Evolutionary conservation across 257 asterid species (phyloP).

Genomic region (Schizonepeta tenuifolia): DNA sequence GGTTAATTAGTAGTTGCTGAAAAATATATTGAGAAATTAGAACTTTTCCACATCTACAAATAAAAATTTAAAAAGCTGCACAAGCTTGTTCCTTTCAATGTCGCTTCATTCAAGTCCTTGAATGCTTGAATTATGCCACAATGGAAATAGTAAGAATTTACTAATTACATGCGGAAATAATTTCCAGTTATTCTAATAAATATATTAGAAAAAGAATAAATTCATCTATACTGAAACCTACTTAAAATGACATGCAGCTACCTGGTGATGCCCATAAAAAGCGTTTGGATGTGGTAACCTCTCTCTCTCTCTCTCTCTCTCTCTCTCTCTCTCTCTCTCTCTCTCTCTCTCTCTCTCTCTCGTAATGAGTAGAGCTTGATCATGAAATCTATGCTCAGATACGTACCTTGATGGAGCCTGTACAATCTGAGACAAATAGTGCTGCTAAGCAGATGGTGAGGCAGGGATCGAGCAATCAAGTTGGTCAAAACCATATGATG

Average conservation of each 20-base stretch:
- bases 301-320: conserved; percentile 8
- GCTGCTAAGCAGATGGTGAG: conserved; percentile 54
- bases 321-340: background rate
- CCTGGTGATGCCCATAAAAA: conserved; percentile 72
- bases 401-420: conserved; percentile 62
- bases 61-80: conserved; percentile 1
- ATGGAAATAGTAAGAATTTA: conserved; percentile 11
- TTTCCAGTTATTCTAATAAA: conserved; percentile 12
- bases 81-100: conserved; percentile 6
- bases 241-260: conserved; percentile 61
- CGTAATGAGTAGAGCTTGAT: background rate
- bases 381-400: conserved; percentile 48
- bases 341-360: background rate
- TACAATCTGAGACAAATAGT: conserved; percentile 53
- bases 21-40: background rate
- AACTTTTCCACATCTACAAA: background rate
- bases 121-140: conserved; percentile 4
- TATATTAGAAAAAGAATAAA: background rate
- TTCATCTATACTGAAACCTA: conserved; percentile 26
- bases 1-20: conserved; percentile 1
- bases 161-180: background rate
- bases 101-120: background rate
- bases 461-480: conserved; percentile 55
- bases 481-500: conserved; percentile 57
- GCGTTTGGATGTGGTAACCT: conserved; percentile 83